phyloP scores from a whole-genome alignment of 2,329 filamentous ascomycete species.

The Botrytis tulipae region DNA sequence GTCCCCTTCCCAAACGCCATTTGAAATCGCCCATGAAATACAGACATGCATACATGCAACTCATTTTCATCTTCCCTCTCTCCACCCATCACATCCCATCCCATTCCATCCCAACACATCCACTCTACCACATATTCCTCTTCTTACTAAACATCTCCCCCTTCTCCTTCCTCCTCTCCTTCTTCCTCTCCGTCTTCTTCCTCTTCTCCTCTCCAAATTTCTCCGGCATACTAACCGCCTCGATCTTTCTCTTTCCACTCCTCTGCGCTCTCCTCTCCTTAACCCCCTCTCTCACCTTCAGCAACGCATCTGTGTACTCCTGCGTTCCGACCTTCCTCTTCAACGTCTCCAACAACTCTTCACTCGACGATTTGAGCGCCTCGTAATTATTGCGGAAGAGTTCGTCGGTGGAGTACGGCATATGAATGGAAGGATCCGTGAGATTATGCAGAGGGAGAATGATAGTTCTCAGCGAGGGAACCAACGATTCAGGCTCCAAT shows the following conservation, averaged over 20 bases:
- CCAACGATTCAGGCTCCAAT: constrained; percentile 55
- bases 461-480: constrained; percentile 61
- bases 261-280: constrained; percentile 69
- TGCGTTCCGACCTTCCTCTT: constrained; percentile 82
- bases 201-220: constrained; percentile 74
- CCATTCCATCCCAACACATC: too few relatives aligned
- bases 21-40: not conserved
- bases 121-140: constrained; percentile 31
- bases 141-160: constrained; percentile 62
- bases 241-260: constrained; percentile 82
- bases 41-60: not conserved
- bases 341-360: constrained; percentile 76
- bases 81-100: not conserved
- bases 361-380: constrained; percentile 66
- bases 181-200: constrained; percentile 81
- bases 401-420: constrained; percentile 69
- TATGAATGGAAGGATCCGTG: constrained; percentile 73
- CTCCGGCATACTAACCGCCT: constrained; percentile 80
- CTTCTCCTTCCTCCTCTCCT: constrained; percentile 76
- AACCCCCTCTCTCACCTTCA: constrained; percentile 71
- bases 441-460: constrained; percentile 75
- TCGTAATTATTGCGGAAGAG: constrained; percentile 68
- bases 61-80: not conserved
- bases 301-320: constrained; percentile 71
- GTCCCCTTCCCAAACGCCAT: not conserved